Evolutionary conservation across 2,329 filamentous ascomycete genomes (phyloP).

Genomic region (Bipolaris gigantea): DNA sequence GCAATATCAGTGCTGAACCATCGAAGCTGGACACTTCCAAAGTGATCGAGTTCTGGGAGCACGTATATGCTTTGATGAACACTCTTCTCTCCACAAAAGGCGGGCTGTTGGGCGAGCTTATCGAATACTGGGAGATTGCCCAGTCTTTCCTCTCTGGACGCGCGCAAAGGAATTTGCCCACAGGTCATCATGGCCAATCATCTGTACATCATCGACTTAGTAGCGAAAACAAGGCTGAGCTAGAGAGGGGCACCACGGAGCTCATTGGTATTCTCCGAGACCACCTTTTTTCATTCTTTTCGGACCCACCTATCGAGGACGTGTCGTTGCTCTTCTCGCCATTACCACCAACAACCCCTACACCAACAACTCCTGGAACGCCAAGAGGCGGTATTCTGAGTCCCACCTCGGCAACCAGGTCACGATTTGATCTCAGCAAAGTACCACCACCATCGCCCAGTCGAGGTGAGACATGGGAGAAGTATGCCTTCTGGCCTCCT

Average conservation of each 20-base stretch:
- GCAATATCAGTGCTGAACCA: conserved; percentile 56
- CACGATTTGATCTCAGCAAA: conserved; percentile 77
- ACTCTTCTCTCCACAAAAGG: conserved; percentile 72
- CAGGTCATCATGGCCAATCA: conserved; percentile 80
- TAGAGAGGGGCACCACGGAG: conserved; percentile 78
- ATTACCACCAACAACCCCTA: conserved; percentile 68
- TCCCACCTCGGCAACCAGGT: conserved; percentile 67
- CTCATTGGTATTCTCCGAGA: conserved; percentile 83
- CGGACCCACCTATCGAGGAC: conserved; percentile 85
- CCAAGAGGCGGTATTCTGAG: conserved; percentile 58
- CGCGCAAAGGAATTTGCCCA: conserved; percentile 76
- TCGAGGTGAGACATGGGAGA: conserved; percentile 88
- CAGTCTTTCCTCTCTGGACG: conserved; percentile 87
- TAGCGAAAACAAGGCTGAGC: conserved; percentile 66
- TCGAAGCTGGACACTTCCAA: conserved; percentile 73
- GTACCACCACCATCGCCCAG: conserved; percentile 73
- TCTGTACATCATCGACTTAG: conserved; percentile 79
- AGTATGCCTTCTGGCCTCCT: conserved; percentile 92
- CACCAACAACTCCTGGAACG: conserved; percentile 61
- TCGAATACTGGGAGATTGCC: conserved; percentile 92
- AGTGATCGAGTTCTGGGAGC: conserved; percentile 90
- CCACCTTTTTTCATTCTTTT: conserved; percentile 78
- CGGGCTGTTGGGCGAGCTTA: conserved; percentile 83
- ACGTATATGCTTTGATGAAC: conserved; percentile 73
- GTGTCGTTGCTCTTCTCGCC: conserved; percentile 86